Evolutionary conservation across 306 rosid species (phyloP).

Genomic region (Cajanus cajan): DNA sequence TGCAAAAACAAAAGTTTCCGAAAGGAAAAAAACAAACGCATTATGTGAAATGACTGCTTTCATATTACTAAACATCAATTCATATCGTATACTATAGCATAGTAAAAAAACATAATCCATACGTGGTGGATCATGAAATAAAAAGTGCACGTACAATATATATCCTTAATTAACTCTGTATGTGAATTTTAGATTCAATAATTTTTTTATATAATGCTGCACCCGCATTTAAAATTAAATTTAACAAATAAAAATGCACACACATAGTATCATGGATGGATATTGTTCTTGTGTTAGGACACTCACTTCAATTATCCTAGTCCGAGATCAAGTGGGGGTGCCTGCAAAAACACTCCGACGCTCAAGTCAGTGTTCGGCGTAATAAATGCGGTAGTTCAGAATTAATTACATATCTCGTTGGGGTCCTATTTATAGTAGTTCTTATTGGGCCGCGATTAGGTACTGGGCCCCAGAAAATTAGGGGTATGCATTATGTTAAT

Average conservation of each 20-base stretch:
- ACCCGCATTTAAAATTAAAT: neutral
- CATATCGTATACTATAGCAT: neutral
- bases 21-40: slow-evolving; percentile 37
- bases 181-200: neutral
- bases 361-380: too few relatives aligned
- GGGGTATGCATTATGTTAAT: too few relatives aligned
- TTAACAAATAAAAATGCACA: neutral
- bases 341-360: too few relatives aligned
- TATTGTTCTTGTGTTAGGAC: too few relatives aligned
- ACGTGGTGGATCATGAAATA: neutral
- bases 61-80: slow-evolving; percentile 1
- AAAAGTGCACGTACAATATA: neutral
- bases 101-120: neutral
- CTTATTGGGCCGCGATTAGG: too few relatives aligned
- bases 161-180: neutral
- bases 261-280: too few relatives aligned
- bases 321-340: too few relatives aligned
- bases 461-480: too few relatives aligned
- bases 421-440: too few relatives aligned
- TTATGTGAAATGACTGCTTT: slow-evolving; percentile 36
- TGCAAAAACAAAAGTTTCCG: slow-evolving; percentile 41
- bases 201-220: neutral
- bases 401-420: too few relatives aligned
- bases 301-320: too few relatives aligned
- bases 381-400: too few relatives aligned